A percentile compares a stretch with the other conserved stretches of the same genome.
These are phyloP conservation scores for Trametopsis cervina DNA, from an alignment of 768 basidiomycete genomes.

Conservation along the genomic window DNA sequence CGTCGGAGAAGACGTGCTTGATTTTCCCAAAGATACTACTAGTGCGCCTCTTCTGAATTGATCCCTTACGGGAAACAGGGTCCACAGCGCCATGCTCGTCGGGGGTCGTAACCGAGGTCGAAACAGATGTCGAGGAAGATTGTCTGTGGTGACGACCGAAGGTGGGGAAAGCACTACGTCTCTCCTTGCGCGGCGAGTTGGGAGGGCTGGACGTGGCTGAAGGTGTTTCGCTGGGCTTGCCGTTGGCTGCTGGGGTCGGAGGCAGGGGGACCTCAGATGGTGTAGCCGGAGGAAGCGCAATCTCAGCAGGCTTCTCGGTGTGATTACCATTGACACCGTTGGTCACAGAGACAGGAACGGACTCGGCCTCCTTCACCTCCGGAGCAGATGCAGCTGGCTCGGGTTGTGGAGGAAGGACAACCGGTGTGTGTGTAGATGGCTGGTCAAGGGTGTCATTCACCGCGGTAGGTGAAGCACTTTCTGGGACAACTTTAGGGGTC, in stretches of 20 bases:
- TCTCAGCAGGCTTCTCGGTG: slow-evolving; percentile 2
- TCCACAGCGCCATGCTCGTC: slow-evolving; percentile 10
- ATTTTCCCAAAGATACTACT: slow-evolving; percentile 27
- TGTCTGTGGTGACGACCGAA: slow-evolving; percentile 16
- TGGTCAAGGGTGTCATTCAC: slow-evolving; percentile 7
- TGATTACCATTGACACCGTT: background rate
- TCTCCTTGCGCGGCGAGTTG: slow-evolving; percentile 15
- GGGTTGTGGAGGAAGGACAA: background rate
- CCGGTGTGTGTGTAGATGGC: slow-evolving; percentile 11
- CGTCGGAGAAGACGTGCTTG: slow-evolving; percentile 22
- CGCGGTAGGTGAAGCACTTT: slow-evolving; percentile 4
- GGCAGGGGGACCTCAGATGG: slow-evolving; percentile 6
- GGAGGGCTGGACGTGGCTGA: slow-evolving; percentile 10
- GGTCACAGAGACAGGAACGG: background rate
- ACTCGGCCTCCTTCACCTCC: background rate
- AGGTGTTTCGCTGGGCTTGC: slow-evolving; percentile 9
- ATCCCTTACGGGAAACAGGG: slow-evolving; percentile 8
- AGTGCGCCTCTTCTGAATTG: slow-evolving; percentile 21
- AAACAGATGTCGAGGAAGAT: slow-evolving; percentile 14
- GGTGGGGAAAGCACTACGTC: slow-evolving; percentile 24
- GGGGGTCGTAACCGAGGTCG: slow-evolving; percentile 9
- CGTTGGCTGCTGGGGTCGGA: slow-evolving; percentile 9
- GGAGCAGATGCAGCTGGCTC: background rate
- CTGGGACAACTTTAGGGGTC: slow-evolving; percentile 3
- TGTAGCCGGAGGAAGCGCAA: slow-evolving; percentile 2